phyloP scores from a whole-genome alignment of 768 basidiomycete species.

The Boletellus ananas region DNA sequence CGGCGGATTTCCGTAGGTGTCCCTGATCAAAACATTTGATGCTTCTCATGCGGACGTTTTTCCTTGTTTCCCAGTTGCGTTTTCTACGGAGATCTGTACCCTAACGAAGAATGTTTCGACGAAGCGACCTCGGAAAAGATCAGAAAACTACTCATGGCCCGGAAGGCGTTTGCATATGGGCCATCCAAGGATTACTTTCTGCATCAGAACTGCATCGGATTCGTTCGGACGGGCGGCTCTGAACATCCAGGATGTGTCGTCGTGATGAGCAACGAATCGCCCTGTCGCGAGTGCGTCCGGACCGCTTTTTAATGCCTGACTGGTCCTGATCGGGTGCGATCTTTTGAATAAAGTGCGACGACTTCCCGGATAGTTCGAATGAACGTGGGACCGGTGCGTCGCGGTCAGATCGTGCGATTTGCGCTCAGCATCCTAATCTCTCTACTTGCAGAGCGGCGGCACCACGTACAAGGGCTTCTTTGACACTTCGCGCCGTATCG shows the following conservation, averaged over 20 bases:
- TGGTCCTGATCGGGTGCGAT: background rate
- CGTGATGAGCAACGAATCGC: constrained; percentile 55
- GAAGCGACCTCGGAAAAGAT: constrained; percentile 49
- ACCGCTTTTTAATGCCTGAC: background rate
- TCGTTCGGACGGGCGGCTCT: constrained; percentile 61
- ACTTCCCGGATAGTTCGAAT: constrained; percentile 45
- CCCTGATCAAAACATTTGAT: background rate
- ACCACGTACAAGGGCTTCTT: constrained; percentile 48
- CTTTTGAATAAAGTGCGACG: background rate
- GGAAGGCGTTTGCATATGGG: constrained; percentile 69
- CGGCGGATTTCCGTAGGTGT: constrained; percentile 68
- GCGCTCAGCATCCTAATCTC: constrained; percentile 1
- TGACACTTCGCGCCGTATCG: constrained; percentile 39
- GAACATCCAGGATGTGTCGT: constrained; percentile 63
- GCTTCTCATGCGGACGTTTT: background rate
- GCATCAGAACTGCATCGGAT: constrained; percentile 66
- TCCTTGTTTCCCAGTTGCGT: constrained; percentile 52
- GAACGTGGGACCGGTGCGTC: constrained; percentile 60
- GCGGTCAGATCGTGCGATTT: constrained; percentile 1
- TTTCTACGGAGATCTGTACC: constrained; percentile 85
- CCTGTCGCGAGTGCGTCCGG: constrained; percentile 14
- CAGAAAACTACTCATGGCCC: constrained; percentile 51
- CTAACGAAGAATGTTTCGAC: constrained; percentile 64
- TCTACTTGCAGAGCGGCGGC: constrained; percentile 28
- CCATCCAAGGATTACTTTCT: constrained; percentile 55